These are phyloP conservation scores for Carallia brachiata DNA, from an alignment of 345 rosid genomes.

Conservation along the genomic window DNA sequence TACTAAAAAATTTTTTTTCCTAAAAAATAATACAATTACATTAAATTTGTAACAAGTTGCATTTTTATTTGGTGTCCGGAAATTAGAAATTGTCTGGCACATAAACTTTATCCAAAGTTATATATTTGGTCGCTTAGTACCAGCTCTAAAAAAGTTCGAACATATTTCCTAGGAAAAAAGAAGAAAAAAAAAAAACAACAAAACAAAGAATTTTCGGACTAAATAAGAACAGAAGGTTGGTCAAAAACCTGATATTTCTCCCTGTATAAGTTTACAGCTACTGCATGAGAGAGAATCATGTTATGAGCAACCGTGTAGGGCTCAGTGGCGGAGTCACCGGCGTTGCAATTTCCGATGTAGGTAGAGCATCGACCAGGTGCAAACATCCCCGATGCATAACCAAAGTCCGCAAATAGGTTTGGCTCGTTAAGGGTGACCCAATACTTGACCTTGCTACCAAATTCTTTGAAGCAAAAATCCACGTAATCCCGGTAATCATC, in stretches of 20 bases:
- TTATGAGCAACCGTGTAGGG: constrained; percentile 19
- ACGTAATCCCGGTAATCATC: constrained; percentile 42
- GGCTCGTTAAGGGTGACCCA: constrained; percentile 55
- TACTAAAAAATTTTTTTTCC: too few relatives aligned
- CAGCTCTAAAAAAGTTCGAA: too few relatives aligned
- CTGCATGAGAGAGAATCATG: constrained; percentile 39
- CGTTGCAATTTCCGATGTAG: neutral
- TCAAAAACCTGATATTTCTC: constrained; percentile 21
- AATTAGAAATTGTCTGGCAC: too few relatives aligned
- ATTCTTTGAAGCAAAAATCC: constrained; percentile 42
- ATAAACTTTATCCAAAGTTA: too few relatives aligned
- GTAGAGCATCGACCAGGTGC: constrained; percentile 25
- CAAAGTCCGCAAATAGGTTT: constrained; percentile 16
- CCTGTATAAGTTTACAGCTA: constrained; percentile 26
- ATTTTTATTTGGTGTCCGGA: too few relatives aligned
- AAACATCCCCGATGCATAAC: constrained; percentile 5
- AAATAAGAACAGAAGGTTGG: too few relatives aligned
- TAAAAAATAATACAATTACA: too few relatives aligned
- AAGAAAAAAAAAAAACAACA: neutral
- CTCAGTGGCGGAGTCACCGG: constrained; percentile 20
- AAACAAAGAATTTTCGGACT: neutral
- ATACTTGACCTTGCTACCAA: constrained; percentile 48
- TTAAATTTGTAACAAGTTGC: too few relatives aligned
- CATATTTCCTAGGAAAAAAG: too few relatives aligned
- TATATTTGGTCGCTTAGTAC: too few relatives aligned